These are phyloP conservation scores for Epipyxis sp. DNA, from an alignment of 108 stramenopile genomes.

Conservation along the genomic window DNA sequence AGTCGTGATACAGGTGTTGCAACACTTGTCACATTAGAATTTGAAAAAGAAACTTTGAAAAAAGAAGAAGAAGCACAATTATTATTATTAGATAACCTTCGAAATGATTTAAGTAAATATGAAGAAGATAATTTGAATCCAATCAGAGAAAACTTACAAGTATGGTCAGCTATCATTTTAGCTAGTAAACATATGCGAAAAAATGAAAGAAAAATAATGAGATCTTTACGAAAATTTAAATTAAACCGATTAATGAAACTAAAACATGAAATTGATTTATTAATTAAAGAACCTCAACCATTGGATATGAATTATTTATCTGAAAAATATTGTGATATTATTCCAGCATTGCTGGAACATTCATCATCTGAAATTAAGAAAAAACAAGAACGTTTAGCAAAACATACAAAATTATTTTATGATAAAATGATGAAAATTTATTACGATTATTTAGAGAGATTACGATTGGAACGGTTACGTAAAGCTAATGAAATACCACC, in stretches of 20 bases:
- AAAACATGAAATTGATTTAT: neutral
- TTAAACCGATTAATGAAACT: neutral
- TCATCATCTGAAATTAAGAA: neutral
- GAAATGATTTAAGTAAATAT: neutral
- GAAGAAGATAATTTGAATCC: neutral
- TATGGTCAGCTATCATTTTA: neutral
- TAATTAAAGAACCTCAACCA: neutral
- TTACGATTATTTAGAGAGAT: neutral
- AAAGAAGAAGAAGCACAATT: neutral
- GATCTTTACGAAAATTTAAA: neutral
- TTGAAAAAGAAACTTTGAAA: neutral
- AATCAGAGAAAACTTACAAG: neutral
- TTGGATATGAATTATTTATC: neutral
- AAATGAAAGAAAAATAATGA: neutral
- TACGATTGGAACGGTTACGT: neutral
- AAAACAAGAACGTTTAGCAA: neutral
- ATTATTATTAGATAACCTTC: neutral
- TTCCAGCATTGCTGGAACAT: neutral
- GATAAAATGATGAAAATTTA: neutral
- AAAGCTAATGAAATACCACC: neutral
- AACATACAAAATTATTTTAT: neutral
- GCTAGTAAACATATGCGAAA: neutral
- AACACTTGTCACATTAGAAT: neutral
- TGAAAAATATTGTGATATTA: neutral
- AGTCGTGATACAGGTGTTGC: slow-evolving; percentile 22